Evolutionary conservation across 148 eudicot species (phyloP), one percentile per base, ranked within the genome.

Genomic region (Persicaria tinctoria): DNA sequence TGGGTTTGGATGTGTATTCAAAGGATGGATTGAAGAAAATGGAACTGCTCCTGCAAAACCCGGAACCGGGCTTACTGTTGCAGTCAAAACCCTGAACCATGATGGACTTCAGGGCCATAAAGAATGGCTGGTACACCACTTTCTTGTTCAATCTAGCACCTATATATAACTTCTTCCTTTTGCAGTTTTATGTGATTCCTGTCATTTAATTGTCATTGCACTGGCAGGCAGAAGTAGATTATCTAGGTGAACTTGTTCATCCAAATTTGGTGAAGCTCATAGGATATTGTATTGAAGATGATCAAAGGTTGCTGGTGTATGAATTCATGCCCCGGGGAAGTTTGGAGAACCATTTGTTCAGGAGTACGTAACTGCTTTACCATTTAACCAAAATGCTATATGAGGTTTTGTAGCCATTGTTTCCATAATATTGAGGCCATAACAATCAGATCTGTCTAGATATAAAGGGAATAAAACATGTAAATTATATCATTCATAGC

Each of bases 311-410:
- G 81, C 86, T 89, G 17, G 93, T 83, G 20, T 89, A 89, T 62
- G 93, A 89, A 78, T 89, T 89, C 66, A 89, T 89, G 93, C 90
- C 90, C 70, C 88, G 93, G 78, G 93, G 93, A 80, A 89, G 93
- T 84, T 84, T 89, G 88, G 93, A 89, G 83, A 89, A 87, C 80
- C 93, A 89, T 78, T 86, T 87, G 4, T 89, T 89, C 76, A 86
- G 93, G 83, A 87, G 91, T 89, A 87, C 72, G 93, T 80, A 47
- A 68, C 80, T 77, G 53, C 73, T 51, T 66, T 76, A 72, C 20
- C 60, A 18, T 63, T 4, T 47, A 59, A 56, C 23, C 17, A 6
- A 56, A 8, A 32, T 32, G n/a, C 5, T 20, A 16, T 56, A 16
- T 20, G 38, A 12, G 69, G 69, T 13, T 63, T 63, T 38, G 5